A percentile compares a stretch with the other conserved stretches of the same genome.
These are phyloP conservation scores for Xylariomycetidae sp. DNA, from an alignment of 2,329 filamentous ascomycete genomes.

Conservation along the genomic window DNA sequence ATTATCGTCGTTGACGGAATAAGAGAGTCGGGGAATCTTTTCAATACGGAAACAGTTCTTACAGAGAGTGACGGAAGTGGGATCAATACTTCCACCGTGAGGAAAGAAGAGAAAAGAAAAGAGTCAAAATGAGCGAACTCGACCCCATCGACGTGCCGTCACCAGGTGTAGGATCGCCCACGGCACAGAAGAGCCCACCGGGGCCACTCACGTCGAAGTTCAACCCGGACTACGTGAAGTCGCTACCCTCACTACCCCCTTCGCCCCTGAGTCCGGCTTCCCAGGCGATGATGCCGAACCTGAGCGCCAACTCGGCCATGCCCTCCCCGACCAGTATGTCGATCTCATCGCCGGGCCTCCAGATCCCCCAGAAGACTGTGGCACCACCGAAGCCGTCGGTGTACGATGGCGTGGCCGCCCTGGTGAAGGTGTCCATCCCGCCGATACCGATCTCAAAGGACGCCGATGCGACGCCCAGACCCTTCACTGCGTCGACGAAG, in stretches of 20 bases:
- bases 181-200: background rate
- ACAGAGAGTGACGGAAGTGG: too few species aligned
- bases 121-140: too few species aligned
- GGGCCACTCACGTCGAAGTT: background rate
- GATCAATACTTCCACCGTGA: too few species aligned
- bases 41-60: too few species aligned
- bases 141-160: too few species aligned
- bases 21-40: too few species aligned
- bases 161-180: too few species aligned
- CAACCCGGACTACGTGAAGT: background rate
- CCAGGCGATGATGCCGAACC: background rate
- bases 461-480: conserved; percentile 13
- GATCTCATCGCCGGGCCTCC: too few species aligned
- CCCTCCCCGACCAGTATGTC: conserved; percentile 1
- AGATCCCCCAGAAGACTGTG: conserved; percentile 11
- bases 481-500: conserved; percentile 29
- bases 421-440: background rate
- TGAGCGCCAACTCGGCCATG: background rate
- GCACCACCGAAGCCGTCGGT: conserved; percentile 1
- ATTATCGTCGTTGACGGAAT: too few species aligned
- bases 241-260: background rate
- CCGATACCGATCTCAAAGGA: conserved; percentile 18
- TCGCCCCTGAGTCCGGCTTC: background rate
- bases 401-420: background rate
- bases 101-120: too few species aligned